phyloP scores from a whole-genome alignment of 1,139 yeast species.

The Blastobotrys apis region DNA sequence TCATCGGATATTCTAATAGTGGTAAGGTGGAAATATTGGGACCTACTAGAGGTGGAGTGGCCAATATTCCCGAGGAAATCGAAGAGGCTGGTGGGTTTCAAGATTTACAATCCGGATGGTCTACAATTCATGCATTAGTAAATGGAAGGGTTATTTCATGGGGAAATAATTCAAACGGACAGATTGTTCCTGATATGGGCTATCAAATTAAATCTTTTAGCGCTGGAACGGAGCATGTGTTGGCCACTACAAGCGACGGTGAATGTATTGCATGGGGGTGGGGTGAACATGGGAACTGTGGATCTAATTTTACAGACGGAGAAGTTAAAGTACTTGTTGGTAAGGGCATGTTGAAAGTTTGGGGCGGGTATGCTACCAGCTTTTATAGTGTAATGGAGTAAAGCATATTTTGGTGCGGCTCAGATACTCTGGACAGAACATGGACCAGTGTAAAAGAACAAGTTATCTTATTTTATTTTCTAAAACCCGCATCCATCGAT shows the following conservation, averaged over 20 bases:
- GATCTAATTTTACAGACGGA: conserved; percentile 36
- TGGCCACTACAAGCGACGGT: conserved; percentile 38
- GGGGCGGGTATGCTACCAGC: conserved; percentile 11
- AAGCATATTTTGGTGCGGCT: too few relatives aligned
- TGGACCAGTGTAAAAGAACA: not conserved
- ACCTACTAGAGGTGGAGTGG: conserved; percentile 20
- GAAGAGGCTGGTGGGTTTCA: conserved; percentile 17
- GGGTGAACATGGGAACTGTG: conserved; percentile 99
- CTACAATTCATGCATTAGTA: conserved; percentile 55
- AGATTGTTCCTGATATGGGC: conserved; percentile 37
- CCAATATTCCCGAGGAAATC: conserved; percentile 18
- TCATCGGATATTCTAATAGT: conserved; percentile 18
- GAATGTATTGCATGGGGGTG: conserved; percentile 83
- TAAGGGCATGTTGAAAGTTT: not conserved
- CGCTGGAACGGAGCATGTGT: conserved; percentile 87
- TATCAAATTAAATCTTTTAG: conserved; percentile 29
- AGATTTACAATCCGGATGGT: conserved; percentile 65
- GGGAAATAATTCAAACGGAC: conserved; percentile 81
- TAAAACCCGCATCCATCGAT: not conserved
- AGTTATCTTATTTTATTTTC: conserved; percentile 1
- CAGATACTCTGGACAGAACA: not conserved
- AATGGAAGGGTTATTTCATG: conserved; percentile 41
- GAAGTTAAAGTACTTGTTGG: conserved; percentile 21
- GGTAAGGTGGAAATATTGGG: conserved; percentile 27
- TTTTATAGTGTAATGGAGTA: not conserved